Base-by-base conservation (phyloP, 441 rosid genomes). In the Gossypium davidsonii region DNA sequence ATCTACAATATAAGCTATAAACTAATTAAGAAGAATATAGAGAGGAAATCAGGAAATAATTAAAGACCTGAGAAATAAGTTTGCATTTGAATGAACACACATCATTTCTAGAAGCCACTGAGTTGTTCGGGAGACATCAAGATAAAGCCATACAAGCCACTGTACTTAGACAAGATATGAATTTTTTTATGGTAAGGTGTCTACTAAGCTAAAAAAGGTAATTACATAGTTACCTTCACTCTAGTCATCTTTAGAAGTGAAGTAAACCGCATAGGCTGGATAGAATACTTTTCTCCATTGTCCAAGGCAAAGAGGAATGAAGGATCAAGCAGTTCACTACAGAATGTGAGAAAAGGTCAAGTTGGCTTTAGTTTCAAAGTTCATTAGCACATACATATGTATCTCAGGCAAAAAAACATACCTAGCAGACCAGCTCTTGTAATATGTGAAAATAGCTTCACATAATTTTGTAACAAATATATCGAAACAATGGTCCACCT, bases 371-470 rank as follows among this genome's bases (percentile, higher is more conserved):
- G 77, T 46, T 76, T 65, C 72, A 34, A 74, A 44, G 39, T 70
- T 67, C 42, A 67, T 48, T 28, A 52, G 52, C 21, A 68, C 12
- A n/a, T n/a, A 26, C 55, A 21, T 59, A 77, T 59, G 23, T 51
- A 79, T 63, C 21, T 65, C 23, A 70, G 67, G 76, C 53, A 64
- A 76, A 71, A 67, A 20, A 46, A 57, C 63, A 76, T 86, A 96
- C 99, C 97, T 96, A 66, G 97, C 96, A n/a, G 97, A 91, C 98
- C 99, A 89, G 84, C 98, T 93, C 87, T 96, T 96, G 90, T 93
- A 93, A 84, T 90, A 90, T 46, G 96, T 88, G 92, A 91, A 90
- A 75, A 91, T 86, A 81, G 85, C 87, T 75, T 96, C 98, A 71
- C 89, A 86, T 64, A 96, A 87, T 79, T 85, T 93, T 78, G 93